These are phyloP conservation scores for Hemerocallis citrina DNA, from an alignment of 106 monocot genomes.

Conservation along the genomic window DNA sequence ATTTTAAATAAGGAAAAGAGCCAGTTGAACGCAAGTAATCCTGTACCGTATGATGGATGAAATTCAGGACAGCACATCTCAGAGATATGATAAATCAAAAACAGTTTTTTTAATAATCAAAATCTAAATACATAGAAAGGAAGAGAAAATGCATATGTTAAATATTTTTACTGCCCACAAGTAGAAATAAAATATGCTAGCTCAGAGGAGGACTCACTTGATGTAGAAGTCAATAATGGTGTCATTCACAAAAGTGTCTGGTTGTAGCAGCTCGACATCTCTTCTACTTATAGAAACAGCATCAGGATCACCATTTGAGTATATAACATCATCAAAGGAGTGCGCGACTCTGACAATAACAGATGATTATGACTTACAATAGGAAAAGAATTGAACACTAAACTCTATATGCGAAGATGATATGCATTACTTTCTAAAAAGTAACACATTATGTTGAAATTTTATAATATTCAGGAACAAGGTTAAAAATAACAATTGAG, in stretches of 20 bases:
- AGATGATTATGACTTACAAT: too few species aligned
- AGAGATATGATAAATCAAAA: too few species aligned
- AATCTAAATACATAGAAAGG: too few species aligned
- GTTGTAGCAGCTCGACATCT: conserved; percentile 79
- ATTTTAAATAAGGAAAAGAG: too few species aligned
- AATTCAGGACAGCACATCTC: too few species aligned
- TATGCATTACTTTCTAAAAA: neutral
- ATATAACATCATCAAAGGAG: conserved; percentile 77
- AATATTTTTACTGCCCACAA: too few species aligned
- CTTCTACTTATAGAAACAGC: conserved; percentile 89
- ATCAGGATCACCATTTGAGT: conserved; percentile 94
- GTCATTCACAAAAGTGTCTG: conserved; percentile 93
- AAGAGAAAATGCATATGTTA: too few species aligned
- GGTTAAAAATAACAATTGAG: neutral
- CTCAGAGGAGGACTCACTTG: conserved; percentile 79
- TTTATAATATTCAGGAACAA: neutral
- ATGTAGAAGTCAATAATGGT: conserved; percentile 99
- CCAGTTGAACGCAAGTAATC: too few species aligned
- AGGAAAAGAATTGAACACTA: neutral
- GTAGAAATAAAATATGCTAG: too few species aligned
- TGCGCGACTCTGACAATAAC: conserved; percentile 30
- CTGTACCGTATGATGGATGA: too few species aligned
- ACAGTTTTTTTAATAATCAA: too few species aligned
- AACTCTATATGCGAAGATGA: neutral
- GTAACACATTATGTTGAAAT: neutral